Evolutionary conservation across 1,284 basidiomycete species (phyloP), one percentile per base, ranked within the genome.

Genomic region (Rhodotorula sp.): DNA sequence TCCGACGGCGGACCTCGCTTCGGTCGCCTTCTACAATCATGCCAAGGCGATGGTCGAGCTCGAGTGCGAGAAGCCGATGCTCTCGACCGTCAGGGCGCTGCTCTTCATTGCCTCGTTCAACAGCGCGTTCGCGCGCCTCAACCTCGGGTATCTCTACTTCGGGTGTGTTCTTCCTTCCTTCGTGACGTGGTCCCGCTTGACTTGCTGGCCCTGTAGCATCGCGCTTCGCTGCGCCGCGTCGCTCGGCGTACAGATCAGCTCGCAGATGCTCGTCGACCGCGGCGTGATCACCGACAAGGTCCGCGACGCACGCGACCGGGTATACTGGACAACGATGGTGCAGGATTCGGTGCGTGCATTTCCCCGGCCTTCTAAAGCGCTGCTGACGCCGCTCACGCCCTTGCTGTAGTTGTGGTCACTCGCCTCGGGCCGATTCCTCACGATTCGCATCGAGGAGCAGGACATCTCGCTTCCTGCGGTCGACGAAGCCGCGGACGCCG

Each of bases 41-140:
- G 78, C 79, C 27, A 76, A 75, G 61, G 74, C 72, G 13, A 64
- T 74, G 36, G 64, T 79, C 50, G 78, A 79, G 37, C 74, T 69
- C 41, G 80, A 80, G 53, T 70, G 67, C 34, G 77, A 78, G 66
- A 32, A 67, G 22, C 76, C 79, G 7, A 78, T 79, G 77, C 70
- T 79, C 44, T 78, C 75, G 37, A 78, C 79, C 15, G 75, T 78
- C n/a, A 72, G 74, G 25, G 80, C 77, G 15, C 61, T 79, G 27
- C 54, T 79, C 51, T 71, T 80, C 2, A 66, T 80, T 7, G 78
- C 77, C 3, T 74, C 73, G 9, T 78, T 76, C 70, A 71, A 79
- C 48, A 73, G 72, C 3, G 37, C 37, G 13, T 6, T 13, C 10
- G 56, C 56, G 27, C 56, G 37, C 5, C 8, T 13, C 37, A 57